Conservation (phyloP, 1,284 basidiomycete species). For the Omphalotus olearius region DNA sequence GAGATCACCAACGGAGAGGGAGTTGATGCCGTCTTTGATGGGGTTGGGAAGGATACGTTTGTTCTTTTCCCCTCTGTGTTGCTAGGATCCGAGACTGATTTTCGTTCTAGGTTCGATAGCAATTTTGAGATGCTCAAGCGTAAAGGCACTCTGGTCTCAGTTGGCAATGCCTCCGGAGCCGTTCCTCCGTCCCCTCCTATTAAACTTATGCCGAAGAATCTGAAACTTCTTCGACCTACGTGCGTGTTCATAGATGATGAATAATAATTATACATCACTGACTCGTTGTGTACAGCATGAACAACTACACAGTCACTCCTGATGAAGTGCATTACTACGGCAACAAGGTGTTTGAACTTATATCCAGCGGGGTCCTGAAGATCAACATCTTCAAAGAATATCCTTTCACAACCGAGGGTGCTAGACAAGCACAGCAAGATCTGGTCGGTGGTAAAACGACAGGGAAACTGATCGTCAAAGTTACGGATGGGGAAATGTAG, state of each 20-base stretch:
- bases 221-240: slow-evolving; percentile 77
- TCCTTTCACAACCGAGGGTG: slow-evolving; percentile 79
- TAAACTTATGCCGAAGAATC: slow-evolving; percentile 78
- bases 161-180: slow-evolving; percentile 89
- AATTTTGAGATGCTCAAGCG: slow-evolving; percentile 79
- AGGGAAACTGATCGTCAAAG: slow-evolving; percentile 81
- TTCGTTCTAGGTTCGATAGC: slow-evolving; percentile 61
- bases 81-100: not conserved
- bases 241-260: slow-evolving; percentile 35
- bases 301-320: slow-evolving; percentile 67
- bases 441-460: slow-evolving; percentile 74
- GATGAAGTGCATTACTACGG: slow-evolving; percentile 71
- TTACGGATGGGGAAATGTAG: slow-evolving; percentile 22
- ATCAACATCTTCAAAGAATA: slow-evolving; percentile 78
- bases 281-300: slow-evolving; percentile 33
- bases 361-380: slow-evolving; percentile 62
- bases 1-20: slow-evolving; percentile 82
- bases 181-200: slow-evolving; percentile 71
- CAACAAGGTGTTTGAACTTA: slow-evolving; percentile 61
- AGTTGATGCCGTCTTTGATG: slow-evolving; percentile 87
- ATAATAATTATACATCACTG: too few species aligned
- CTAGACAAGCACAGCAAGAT: slow-evolving; percentile 76
- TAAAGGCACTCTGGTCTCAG: slow-evolving; percentile 83
- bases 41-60: slow-evolving; percentile 90
- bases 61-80: slow-evolving; percentile 22